Conservation (phyloP, 176 grass and related monocot species). For the Chrysopogon serrulatus region DNA sequence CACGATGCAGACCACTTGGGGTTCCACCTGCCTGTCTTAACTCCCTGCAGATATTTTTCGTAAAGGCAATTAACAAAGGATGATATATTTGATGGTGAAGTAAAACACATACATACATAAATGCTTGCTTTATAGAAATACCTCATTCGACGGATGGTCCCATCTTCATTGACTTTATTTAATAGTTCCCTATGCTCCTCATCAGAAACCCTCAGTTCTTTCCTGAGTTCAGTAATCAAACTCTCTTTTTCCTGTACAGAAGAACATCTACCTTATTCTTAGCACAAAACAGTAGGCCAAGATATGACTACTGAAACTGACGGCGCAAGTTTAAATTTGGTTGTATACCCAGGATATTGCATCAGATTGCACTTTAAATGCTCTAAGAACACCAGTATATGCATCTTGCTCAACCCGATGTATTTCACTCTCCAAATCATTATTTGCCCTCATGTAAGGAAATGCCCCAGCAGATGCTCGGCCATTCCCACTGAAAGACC, state of each 20-base stretch:
- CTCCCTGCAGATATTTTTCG: conserved; percentile 47
- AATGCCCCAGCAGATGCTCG: conserved; percentile 46
- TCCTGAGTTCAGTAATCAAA: conserved; percentile 93
- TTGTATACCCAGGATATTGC: conserved; percentile 85
- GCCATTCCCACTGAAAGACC: conserved; percentile 56
- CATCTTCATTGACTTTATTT: conserved; percentile 81
- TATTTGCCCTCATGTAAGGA: conserved; percentile 46
- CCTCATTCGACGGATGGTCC: conserved; percentile 65
- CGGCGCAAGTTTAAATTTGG: not conserved
- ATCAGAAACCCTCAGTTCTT: conserved; percentile 89
- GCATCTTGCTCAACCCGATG: conserved; percentile 89
- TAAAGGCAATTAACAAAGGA: not conserved
- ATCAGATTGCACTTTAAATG: conserved; percentile 99
- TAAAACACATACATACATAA: conserved; percentile 15
- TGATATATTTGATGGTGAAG: not conserved
- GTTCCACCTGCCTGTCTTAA: conserved; percentile 73
- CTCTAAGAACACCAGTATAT: conserved; percentile 91
- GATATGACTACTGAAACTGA: not conserved
- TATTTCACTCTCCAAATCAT: conserved; percentile 76
- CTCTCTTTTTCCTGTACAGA: conserved; percentile 92
- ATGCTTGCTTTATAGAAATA: conserved; percentile 22
- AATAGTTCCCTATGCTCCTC: conserved; percentile 92
- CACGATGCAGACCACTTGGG: conserved; percentile 46
- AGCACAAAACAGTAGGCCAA: conserved; percentile 11
- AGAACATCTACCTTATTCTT: conserved; percentile 16